Evolutionary conservation across 2,329 filamentous ascomycete species (phyloP), one percentile per base, ranked within the genome.

Genomic region (Pseudofabraea citricarpa): DNA sequence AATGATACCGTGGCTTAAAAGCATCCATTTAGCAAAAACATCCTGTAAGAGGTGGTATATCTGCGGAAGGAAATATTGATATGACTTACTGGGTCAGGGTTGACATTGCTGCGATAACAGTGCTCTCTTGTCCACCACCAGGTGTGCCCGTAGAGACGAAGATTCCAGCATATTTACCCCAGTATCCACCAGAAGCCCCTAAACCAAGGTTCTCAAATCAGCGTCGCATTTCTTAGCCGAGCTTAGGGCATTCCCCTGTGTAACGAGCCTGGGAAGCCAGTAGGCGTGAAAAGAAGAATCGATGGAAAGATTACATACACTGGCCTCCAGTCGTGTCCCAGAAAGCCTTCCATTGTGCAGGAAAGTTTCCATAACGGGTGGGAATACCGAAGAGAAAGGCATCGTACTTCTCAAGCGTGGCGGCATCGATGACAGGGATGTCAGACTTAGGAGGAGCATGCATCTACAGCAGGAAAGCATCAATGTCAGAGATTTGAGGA

Each of bases 311-410:
- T n/a, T n/a, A n/a, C n/a, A n/a, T n/a, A n/a, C n/a, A 97, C 67
- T 93, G 86, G 56, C 77, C 74, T 61, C 91, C 91, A 19, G 89
- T 90, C 69, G 79, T 78, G 74, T 98, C 93, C 87, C 90, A 76
- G 90, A 91, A 62, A 3, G 58, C 68, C 76, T 93, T 96, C 87
- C 87, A 96, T 72, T 98, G 93, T 15, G 85, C 87, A 38, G 91
- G 90, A 77, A 95, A 95, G 81, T 94, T 97, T 59, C 93, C 93
- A 72, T 88, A 98, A 55, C 93, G 81, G 40, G 93, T 98, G 47
- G 93, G 93, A 65, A 97, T 93, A 55, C 93, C 93, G 59, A 97
- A 78, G 52, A 98, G 83, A 73, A 96, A 83, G 55, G 74, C 93
- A 61, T 97, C 90, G 72, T 94, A 97, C 41, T 72, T 52, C 61